Percentiles rank a stretch among this genome's conserved stretches.
These are phyloP conservation scores for Penicillium sp. DNA, from an alignment of 2,329 filamentous ascomycete species.

Conservation along the genomic window DNA sequence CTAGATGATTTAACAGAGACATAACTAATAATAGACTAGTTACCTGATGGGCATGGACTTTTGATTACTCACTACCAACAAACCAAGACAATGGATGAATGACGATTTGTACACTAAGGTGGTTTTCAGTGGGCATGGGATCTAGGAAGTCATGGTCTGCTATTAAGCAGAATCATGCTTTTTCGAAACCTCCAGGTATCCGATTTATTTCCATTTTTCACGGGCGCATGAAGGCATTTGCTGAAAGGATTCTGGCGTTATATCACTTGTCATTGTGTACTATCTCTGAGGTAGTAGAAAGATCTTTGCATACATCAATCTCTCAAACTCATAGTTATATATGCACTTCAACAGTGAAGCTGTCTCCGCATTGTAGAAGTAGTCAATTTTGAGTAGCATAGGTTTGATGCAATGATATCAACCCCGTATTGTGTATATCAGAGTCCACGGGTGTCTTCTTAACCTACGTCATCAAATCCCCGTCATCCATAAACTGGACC, in stretches of 20 bases:
- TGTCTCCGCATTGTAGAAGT: background rate
- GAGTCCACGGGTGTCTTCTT: background rate
- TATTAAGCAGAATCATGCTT: background rate
- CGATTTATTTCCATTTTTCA: slow-evolving; percentile 1
- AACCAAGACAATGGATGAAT: slow-evolving; percentile 25
- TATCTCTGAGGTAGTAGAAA: background rate
- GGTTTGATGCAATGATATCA: background rate
- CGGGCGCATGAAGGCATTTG: slow-evolving; percentile 15
- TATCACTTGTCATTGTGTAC: background rate
- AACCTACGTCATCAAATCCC: slow-evolving; percentile 27
- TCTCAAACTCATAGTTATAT: background rate
- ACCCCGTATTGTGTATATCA: background rate
- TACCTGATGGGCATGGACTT: slow-evolving; percentile 76
- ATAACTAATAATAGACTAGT: slow-evolving; percentile 45
- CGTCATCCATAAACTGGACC: slow-evolving; percentile 6
- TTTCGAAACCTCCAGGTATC: background rate
- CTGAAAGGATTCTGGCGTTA: slow-evolving; percentile 12
- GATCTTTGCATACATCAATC: background rate
- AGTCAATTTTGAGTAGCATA: background rate
- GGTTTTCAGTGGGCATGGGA: slow-evolving; percentile 2
- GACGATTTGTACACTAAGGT: slow-evolving; percentile 31
- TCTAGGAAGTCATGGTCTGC: background rate
- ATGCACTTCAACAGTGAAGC: background rate
- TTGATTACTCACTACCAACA: slow-evolving; percentile 28
- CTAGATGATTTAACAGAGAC: slow-evolving; percentile 3